Conservation (phyloP, 2,329 filamentous ascomycete species). For the Dactylonectria estremocensis region DNA sequence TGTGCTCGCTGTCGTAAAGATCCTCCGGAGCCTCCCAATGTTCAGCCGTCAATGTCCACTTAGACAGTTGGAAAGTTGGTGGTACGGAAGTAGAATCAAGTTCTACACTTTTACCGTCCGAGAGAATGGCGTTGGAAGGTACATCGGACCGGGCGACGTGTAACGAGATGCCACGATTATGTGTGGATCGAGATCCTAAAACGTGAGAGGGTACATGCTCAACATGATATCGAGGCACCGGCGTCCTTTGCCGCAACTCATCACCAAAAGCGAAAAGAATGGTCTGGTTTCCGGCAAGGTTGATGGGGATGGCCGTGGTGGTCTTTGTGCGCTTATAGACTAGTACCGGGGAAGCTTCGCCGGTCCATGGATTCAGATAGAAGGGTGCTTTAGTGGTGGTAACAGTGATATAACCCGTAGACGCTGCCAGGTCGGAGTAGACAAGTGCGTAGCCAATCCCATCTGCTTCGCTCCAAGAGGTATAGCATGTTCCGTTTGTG, state of each 20-base stretch:
- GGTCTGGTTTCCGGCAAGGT: slow-evolving; percentile 20
- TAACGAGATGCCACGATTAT: not conserved
- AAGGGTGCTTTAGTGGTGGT: not conserved
- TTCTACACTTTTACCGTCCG: not conserved
- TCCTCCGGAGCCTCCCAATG: slow-evolving; percentile 21
- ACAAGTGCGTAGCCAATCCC: slow-evolving; percentile 7
- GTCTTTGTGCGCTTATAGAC: not conserved
- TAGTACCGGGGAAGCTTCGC: not conserved
- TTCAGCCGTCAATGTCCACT: slow-evolving; percentile 19
- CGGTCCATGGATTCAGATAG: slow-evolving; percentile 17
- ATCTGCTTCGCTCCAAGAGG: not conserved
- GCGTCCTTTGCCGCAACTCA: not conserved
- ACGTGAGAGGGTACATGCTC: not conserved
- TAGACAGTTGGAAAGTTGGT: not conserved
- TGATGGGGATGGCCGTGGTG: slow-evolving; percentile 11
- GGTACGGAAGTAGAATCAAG: slow-evolving; percentile 3
- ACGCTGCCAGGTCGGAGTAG: slow-evolving; percentile 9
- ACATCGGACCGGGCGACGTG: not conserved
- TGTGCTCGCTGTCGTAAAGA: not conserved
- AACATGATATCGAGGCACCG: slow-evolving; percentile 1
- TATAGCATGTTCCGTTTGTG: slow-evolving; percentile 21
- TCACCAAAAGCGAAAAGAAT: slow-evolving; percentile 7
- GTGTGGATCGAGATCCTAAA: not conserved
- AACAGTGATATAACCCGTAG: slow-evolving; percentile 7
- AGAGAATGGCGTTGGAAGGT: not conserved